phyloP scores from a whole-genome alignment of 2,329 filamentous ascomycete genomes.

The Beauveria asiatica region DNA sequence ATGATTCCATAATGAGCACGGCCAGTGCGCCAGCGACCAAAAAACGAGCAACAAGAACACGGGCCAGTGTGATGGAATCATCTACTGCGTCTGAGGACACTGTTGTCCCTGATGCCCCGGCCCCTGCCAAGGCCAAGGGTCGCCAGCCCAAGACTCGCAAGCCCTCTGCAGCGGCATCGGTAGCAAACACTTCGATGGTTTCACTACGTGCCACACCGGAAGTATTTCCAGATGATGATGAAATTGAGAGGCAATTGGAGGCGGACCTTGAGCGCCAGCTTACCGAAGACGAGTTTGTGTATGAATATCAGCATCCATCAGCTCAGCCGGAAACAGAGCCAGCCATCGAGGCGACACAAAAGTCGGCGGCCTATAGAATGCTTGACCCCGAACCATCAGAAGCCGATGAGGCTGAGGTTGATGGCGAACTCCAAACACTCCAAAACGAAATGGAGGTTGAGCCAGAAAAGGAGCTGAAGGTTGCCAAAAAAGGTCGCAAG shows the following conservation, averaged over 20 bases:
- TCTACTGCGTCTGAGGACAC: slow-evolving; percentile 31
- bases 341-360: slow-evolving; percentile 15
- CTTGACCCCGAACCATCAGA: slow-evolving; percentile 40
- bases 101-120: slow-evolving; percentile 30
- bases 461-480: slow-evolving; percentile 27
- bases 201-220: slow-evolving; percentile 29
- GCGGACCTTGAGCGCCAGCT: slow-evolving; percentile 52
- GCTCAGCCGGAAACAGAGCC: slow-evolving; percentile 21
- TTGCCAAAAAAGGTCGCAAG: slow-evolving; percentile 49
- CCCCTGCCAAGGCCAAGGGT: slow-evolving; percentile 20
- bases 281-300: slow-evolving; percentile 45
- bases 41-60: slow-evolving; percentile 46
- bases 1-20: slow-evolving; percentile 35
- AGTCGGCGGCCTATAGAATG: slow-evolving; percentile 39
- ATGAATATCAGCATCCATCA: slow-evolving; percentile 28
- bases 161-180: slow-evolving; percentile 42
- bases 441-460: slow-evolving; percentile 40
- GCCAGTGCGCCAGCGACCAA: slow-evolving; percentile 46
- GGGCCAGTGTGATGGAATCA: slow-evolving; percentile 36
- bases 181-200: slow-evolving; percentile 42
- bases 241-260: slow-evolving; percentile 57
- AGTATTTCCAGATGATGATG: slow-evolving; percentile 49
- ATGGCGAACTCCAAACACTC: slow-evolving; percentile 42
- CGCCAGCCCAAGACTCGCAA: slow-evolving; percentile 36
- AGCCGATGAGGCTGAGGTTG: slow-evolving; percentile 38